These are phyloP conservation scores for Fusarium nygamai DNA, from an alignment of 2,329 filamentous ascomycete species.

Conservation along the genomic window DNA sequence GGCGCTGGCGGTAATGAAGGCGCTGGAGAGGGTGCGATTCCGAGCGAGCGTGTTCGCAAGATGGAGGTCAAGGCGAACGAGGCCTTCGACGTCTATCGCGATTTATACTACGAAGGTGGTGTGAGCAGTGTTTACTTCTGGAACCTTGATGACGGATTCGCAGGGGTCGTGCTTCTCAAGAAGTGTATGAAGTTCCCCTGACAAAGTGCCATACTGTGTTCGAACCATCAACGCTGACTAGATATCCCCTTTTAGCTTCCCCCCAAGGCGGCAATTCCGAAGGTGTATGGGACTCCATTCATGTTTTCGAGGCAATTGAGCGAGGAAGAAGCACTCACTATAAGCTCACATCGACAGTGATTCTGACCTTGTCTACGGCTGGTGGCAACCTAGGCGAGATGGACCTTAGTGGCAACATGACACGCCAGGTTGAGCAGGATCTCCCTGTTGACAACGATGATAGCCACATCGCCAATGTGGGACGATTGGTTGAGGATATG, in stretches of 20 bases:
- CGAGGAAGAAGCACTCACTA: constrained; percentile 93
- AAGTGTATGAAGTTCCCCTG: constrained; percentile 69
- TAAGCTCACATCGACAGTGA: constrained; percentile 97
- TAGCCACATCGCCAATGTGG: constrained; percentile 95
- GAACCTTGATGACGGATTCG: constrained; percentile 98
- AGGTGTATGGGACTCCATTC: constrained; percentile 97
- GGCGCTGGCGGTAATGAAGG: constrained; percentile 66
- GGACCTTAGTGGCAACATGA: constrained; percentile 98
- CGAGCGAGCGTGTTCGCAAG: constrained; percentile 88
- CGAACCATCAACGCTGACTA: constrained; percentile 14
- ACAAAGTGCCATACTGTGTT: neutral
- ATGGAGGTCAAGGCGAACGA: constrained; percentile 96
- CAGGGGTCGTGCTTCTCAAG: constrained; percentile 94
- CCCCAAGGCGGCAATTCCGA: constrained; percentile 72
- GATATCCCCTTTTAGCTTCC: constrained; percentile 61
- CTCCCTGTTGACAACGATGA: constrained; percentile 89
- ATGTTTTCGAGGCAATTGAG: constrained; percentile 97
- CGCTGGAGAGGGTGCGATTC: constrained; percentile 82
- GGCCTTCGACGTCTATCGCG: constrained; percentile 95
- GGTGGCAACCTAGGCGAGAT: constrained; percentile 76
- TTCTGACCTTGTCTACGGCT: constrained; percentile 80
- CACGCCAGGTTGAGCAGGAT: constrained; percentile 92
- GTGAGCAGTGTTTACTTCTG: constrained; percentile 97
- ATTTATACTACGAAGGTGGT: constrained; percentile 96
- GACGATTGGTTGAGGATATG: constrained; percentile 96